Conservation (phyloP, 805 yeast genomes). For the Candida argentea region DNA sequence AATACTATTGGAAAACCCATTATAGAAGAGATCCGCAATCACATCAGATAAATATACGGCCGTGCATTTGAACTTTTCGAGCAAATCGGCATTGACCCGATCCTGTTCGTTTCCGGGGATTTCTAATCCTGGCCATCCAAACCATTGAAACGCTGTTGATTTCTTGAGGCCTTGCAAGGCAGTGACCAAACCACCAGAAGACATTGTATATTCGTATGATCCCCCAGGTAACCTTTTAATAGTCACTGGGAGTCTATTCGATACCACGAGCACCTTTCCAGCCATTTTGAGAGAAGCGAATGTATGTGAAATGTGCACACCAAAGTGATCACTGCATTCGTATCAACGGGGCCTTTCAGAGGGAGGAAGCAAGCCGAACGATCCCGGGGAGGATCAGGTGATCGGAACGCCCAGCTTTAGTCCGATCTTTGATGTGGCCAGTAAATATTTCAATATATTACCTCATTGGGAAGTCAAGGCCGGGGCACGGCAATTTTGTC, state of each 20-base stretch:
- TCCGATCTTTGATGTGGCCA: no score
- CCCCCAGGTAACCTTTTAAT: constrained; percentile 57
- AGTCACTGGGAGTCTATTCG: constrained; percentile 93
- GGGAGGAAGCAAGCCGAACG: no score
- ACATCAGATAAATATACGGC: constrained; percentile 85
- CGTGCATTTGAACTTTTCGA: constrained; percentile 72
- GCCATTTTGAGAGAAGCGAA: no score
- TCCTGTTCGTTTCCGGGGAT: constrained; percentile 69
- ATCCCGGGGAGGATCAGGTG: no score
- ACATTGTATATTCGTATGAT: constrained; percentile 75
- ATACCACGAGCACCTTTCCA: constrained; percentile 86
- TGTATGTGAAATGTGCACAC: no score
- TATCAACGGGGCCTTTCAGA: no score
- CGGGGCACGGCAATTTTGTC: background rate
- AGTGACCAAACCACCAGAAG: constrained; percentile 95
- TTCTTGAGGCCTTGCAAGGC: constrained; percentile 89
- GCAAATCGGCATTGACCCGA: constrained; percentile 58
- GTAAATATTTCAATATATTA: no score
- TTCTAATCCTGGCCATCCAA: constrained; percentile 93
- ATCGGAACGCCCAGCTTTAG: no score
- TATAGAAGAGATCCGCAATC: constrained; percentile 91
- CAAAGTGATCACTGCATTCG: no score
- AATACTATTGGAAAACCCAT: constrained; percentile 90
- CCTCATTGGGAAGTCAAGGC: background rate
- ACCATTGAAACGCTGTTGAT: constrained; percentile 83